Base-by-base conservation (phyloP, 495 filamentous ascomycete genomes). In the Sabuloglossum arenarium region DNA sequence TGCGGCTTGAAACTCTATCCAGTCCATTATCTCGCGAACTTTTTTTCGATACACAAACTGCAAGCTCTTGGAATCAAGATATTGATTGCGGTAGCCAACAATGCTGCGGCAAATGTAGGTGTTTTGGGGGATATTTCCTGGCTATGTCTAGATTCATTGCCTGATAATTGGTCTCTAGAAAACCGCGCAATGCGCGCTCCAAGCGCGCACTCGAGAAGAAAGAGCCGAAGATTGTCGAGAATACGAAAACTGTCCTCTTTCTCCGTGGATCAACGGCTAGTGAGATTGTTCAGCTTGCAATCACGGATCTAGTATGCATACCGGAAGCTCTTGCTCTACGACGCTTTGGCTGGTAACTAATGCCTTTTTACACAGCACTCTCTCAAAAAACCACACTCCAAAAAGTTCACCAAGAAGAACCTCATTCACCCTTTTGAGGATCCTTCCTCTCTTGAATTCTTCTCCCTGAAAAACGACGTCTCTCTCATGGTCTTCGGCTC, bases 331-430 rank as follows among this genome's bases (percentile, higher is more conserved):
- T 3, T 49, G 21, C 5, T 19, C 45, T 24, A 23, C 8, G 16
- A 2, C 12, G 2, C 3, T 21, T 10, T 21, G 10, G 21, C 39
- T 5, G 4, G 12, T 28, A 6, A 2, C 47, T 51, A 51, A 30
- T 11, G 6, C 23, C 3, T 29, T 8, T 39, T 28, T 29, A 29
- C 3, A 51, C 28, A 51, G 47, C 75, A 88, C 67, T 76, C 83
- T 25, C 71, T 97, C 62, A 85, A 88, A 58, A 79, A 82, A 58
- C 86, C 86, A 6, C 68, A 86, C 59, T 78, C 81, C 23, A 76
- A 88, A 66, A 86, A 87, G 55, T 94, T 98, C 73, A 84, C 77
- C 68, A 97, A 96, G 75, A 95, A 94, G 71, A 98, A 98, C 67
- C 72, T 77, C 55, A 80, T 94, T 60, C 90, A 88, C 65, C 91